Evolutionary conservation across 2,329 filamentous ascomycete species (phyloP), one percentile per base, ranked within the genome.

Genomic region (Colletotrichum sp.): DNA sequence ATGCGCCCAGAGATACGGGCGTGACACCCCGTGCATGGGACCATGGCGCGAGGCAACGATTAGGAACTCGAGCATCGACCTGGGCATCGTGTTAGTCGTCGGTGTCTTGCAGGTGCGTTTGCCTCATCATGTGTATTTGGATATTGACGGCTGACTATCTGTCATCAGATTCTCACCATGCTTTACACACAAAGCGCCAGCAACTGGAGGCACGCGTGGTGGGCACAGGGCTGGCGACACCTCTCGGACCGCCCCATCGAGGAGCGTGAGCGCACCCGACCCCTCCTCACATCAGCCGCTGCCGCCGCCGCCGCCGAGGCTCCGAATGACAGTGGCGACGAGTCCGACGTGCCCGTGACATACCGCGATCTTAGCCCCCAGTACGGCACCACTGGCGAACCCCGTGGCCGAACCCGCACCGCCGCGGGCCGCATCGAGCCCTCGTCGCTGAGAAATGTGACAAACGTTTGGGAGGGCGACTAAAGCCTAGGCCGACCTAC

Each of bases 21-120:
- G 91, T 34, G 81, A 80, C 0, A 79, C 72, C 16, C 81, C 88
- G 0, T 95, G 93, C 71, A 80, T 88, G 12, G 86, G 73, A 2
- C 86, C 87, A 0, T 94, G 93, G 93, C 88, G 85, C n/a, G 83
- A 81, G 30, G 86, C 89, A 58, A 86, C 93, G 82, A 87, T 89
- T 80, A 85, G 83, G 8, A 87, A 88, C 32, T 88, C 91, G 0
- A 89, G 90, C 0, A 79, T 92, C 25, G 86, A 92, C 52, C 86
- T 94, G 65, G 86, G 84, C 0, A 87, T 93, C 30, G 88, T 89
- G 1, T 58, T 91, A 0, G 82, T 85, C 0, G 88, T 91, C 7
- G 91, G 89, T 7, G 62, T 91, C 7, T 84, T 93, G 71, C 91
- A 93, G 87, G 91, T 92, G 79, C 70, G 84, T 77, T 13, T 10